Percentiles rank a stretch among this genome's conserved stretches.
Evolutionary conservation across 1,139 yeast species (phyloP).

Genomic region (Yamadazyma epiphylla): DNA sequence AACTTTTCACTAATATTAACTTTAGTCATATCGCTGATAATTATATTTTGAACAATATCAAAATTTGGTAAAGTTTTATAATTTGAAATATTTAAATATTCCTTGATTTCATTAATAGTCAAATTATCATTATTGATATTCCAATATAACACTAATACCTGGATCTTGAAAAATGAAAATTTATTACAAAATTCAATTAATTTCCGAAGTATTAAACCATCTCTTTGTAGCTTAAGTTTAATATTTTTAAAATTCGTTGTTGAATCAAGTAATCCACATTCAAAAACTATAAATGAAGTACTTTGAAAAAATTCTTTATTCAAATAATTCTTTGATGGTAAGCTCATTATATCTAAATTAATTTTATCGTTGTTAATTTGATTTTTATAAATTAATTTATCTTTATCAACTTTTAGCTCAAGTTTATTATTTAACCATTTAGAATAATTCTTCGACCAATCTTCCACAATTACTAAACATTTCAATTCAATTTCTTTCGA

Average conservation of each 20-base stretch:
- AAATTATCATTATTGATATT: conserved; percentile 23
- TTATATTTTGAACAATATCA: conserved; percentile 13
- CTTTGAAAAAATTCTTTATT: conserved; percentile 34
- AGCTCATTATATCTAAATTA: conserved; percentile 25
- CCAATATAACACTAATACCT: conserved; percentile 39
- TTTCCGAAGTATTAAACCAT: conserved; percentile 34
- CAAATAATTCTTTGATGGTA: conserved; percentile 35
- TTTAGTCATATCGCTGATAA: conserved; percentile 34
- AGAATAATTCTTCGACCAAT: conserved; percentile 39
- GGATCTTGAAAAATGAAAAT: conserved; percentile 32
- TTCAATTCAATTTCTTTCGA: conserved; percentile 19
- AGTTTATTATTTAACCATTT: conserved; percentile 47
- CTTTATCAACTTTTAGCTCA: conserved; percentile 24
- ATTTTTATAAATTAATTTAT: conserved; percentile 25
- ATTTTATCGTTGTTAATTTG: conserved; percentile 20
- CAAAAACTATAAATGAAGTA: conserved; percentile 40
- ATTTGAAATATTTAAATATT: conserved; percentile 15
- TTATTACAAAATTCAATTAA: conserved; percentile 32
- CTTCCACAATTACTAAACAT: conserved; percentile 40
- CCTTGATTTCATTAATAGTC: conserved; percentile 13
- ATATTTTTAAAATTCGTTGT: conserved; percentile 15
- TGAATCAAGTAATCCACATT: conserved; percentile 36
- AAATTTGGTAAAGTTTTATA: conserved; percentile 8
- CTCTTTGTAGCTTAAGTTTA: conserved; percentile 29
- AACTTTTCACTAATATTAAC: conserved; percentile 26